A percentile compares a stretch with the other conserved stretches of the same genome.
Evolutionary conservation across 176 grass and related monocot species (phyloP).

Genomic region (Oryza brachyantha): DNA sequence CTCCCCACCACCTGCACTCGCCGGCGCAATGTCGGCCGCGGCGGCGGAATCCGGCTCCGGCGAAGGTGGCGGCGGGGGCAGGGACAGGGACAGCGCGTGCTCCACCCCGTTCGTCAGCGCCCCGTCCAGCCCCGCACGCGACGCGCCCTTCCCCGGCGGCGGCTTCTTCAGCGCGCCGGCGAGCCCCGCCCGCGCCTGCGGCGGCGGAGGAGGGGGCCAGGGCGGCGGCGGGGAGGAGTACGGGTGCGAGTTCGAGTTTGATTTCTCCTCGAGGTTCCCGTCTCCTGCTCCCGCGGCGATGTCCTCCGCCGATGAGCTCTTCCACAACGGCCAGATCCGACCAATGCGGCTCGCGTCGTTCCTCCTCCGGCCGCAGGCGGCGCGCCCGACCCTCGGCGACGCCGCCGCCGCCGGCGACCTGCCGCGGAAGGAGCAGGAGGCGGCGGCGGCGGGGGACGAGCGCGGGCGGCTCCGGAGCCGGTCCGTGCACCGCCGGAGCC

Average conservation of each 20-base stretch:
- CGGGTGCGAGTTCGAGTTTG: slow-evolving; percentile 39
- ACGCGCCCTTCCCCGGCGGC: slow-evolving; percentile 13
- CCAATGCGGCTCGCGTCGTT: slow-evolving; percentile 40
- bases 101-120: slow-evolving; percentile 64
- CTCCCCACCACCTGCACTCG: slow-evolving; percentile 3
- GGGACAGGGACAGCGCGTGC: slow-evolving; percentile 33
- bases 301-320: slow-evolving; percentile 86
- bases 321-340: slow-evolving; percentile 86
- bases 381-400: slow-evolving; percentile 19
- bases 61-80: neutral
- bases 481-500: slow-evolving; percentile 49
- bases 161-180: slow-evolving; percentile 76
- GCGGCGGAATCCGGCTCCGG: slow-evolving; percentile 3
- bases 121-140: slow-evolving; percentile 49
- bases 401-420: neutral
- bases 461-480: slow-evolving; percentile 38
- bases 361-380: slow-evolving; percentile 45
- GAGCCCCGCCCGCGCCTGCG: slow-evolving; percentile 52
- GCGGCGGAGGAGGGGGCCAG: no score
- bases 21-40: slow-evolving; percentile 28
- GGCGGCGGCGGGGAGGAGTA: neutral
- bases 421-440: neutral
- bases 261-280: slow-evolving; percentile 32
- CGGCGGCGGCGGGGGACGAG: neutral
- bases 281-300: slow-evolving; percentile 37